Base-by-base conservation (phyloP, 2,329 filamentous ascomycete species). In the Colletotrichum costaricense region DNA sequence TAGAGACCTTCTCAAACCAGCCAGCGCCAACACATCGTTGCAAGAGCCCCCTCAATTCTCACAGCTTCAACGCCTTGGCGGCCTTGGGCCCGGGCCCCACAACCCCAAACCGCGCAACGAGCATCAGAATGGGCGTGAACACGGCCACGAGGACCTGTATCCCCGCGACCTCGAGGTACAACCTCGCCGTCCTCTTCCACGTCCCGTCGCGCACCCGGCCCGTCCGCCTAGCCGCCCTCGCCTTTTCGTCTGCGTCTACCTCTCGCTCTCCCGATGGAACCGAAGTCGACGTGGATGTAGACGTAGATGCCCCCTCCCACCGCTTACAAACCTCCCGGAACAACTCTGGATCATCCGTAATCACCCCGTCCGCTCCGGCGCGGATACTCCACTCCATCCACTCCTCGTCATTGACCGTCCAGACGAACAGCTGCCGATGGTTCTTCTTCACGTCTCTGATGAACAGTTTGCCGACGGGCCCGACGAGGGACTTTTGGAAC, bases 301-400 rank as follows among this genome's bases (percentile, higher is more conserved):
- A 33, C 24, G 2, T 49, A 22, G 28, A 30, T 2, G 28, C 38
- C 46, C n/a, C 22, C 14, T 70, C 42, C 55, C 64, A 68, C 3
- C 74, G 55, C 2, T 67, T 3, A 74, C 89, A 90, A 2, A 94
- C 87, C 57, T 92, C 88, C 28, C 91, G 79, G 78, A 92, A 96
- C 76, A 88, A 82, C 79, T 88, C 88, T 1, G 94, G 94, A 76
- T 98, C 92, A 79, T 98, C 95, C 0, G 95, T 97, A 66, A 98
- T 92, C 5, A 98, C 93, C 1, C 94, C 95, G 77, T 97, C 94
- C 1, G 97, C 84, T 30, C 77, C 77, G 55, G 89, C 84, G 33
- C 86, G 82, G 42, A 97, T 90, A 75, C 91, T 89, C 94, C 95
- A 98, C 77, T 91, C 88, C 95, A 98, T 98, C 82, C 91, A 89